Percentiles rank a stretch among this genome's conserved stretches.
Conservation (phyloP, 2,329 filamentous ascomycete genomes). For the Penicillium sp. region DNA sequence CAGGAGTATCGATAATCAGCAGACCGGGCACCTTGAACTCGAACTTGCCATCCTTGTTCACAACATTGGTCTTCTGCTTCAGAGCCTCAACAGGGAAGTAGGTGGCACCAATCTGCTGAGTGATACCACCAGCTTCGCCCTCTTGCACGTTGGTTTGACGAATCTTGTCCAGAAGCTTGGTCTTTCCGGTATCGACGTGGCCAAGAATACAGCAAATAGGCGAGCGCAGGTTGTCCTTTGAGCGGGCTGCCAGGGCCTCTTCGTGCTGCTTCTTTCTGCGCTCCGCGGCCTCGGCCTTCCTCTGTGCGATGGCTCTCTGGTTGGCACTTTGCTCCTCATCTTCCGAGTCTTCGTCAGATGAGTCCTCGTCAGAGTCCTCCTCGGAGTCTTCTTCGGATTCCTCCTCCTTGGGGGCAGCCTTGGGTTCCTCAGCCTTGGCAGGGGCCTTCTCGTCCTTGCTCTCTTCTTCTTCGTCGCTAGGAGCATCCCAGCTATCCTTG, state of each 20-base stretch:
- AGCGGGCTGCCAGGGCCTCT: conserved; percentile 86
- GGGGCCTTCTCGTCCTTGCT: conserved; percentile 33
- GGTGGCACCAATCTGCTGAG: conserved; percentile 98
- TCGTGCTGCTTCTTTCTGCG: conserved; percentile 88
- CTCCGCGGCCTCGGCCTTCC: conserved; percentile 87
- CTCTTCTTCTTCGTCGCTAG: conserved; percentile 65
- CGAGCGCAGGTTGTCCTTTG: conserved; percentile 91
- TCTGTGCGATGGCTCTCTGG: conserved; percentile 71
- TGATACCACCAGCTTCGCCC: conserved; percentile 98
- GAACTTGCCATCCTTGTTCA: conserved; percentile 88
- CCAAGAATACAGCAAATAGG: conserved; percentile 99
- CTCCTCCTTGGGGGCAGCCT: conserved; percentile 19
- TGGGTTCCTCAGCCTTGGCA: conserved; percentile 34
- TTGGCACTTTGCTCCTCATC: conserved; percentile 75
- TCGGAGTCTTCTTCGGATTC: conserved; percentile 32
- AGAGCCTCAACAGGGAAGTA: conserved; percentile 98
- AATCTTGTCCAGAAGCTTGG: conserved; percentile 98
- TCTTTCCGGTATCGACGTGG: conserved; percentile 99
- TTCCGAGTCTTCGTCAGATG: conserved; percentile 59
- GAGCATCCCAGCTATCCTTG: conserved; percentile 93
- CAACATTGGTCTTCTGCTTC: conserved; percentile 86
- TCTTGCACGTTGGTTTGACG: conserved; percentile 98
- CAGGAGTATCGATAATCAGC: conserved; percentile 94
- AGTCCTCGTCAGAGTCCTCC: conserved; percentile 40
- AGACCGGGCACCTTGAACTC: conserved; percentile 98